Evolutionary conservation across 1,139 yeast genomes (phyloP).

Genomic region (Pneumocystis carinii): DNA sequence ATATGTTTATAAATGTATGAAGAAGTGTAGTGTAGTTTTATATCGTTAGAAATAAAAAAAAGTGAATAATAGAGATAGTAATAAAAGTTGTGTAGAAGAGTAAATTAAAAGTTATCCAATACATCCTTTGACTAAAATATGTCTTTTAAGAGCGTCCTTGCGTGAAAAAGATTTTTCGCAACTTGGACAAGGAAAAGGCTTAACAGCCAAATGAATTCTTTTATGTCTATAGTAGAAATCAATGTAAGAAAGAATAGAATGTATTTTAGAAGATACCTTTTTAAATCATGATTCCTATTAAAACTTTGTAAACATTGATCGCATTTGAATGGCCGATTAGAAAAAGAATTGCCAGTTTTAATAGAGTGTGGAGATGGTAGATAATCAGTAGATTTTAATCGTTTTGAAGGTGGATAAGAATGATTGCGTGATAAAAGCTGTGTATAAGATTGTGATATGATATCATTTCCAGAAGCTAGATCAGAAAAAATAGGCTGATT

Average conservation of each 20-base stretch:
- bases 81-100: background rate
- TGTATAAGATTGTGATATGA: background rate
- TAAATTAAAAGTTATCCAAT: slow-evolving; percentile 2
- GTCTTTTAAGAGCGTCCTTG: slow-evolving; percentile 17
- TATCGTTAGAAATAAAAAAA: no score
- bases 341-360: background rate
- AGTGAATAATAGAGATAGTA: background rate
- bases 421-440: background rate
- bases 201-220: slow-evolving; percentile 16
- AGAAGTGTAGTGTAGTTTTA: no score
- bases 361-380: background rate
- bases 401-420: background rate
- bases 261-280: slow-evolving; percentile 5
- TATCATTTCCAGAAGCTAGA: background rate
- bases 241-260: background rate
- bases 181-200: slow-evolving; percentile 17
- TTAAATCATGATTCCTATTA: slow-evolving; percentile 16
- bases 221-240: slow-evolving; percentile 7
- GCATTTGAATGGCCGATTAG: slow-evolving; percentile 15
- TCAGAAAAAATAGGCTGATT: background rate
- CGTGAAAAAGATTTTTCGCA: slow-evolving; percentile 17
- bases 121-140: slow-evolving; percentile 16
- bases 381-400: background rate
- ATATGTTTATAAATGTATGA: no score
- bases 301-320: slow-evolving; percentile 16